Evolutionary conservation across 257 asterid species (phyloP).

Genomic region (Solanum stenotomum): DNA sequence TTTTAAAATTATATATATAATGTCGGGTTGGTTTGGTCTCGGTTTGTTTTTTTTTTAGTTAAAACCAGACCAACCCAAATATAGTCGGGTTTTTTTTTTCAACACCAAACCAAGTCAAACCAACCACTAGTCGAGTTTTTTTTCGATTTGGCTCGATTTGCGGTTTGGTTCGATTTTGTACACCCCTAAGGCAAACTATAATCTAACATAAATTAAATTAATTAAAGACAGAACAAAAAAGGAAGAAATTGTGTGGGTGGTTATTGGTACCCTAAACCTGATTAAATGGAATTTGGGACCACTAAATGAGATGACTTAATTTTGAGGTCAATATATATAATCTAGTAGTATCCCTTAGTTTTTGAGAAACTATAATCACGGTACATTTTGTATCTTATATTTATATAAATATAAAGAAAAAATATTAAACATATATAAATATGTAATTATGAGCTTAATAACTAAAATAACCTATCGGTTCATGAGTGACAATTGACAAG

Average conservation of each 20-base stretch:
- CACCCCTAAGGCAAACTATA: neutral
- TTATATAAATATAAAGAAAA: neutral
- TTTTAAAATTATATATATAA: no score
- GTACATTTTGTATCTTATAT: neutral
- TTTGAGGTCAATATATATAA: neutral
- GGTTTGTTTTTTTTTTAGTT: no score
- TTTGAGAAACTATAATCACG: neutral
- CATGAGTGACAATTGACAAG: neutral
- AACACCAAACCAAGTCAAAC: no score
- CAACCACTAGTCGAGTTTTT: no score
- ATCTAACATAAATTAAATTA: neutral
- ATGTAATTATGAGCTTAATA: neutral
- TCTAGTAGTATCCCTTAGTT: neutral
- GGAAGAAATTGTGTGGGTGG: neutral
- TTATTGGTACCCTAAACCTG: neutral
- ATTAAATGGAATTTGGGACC: neutral
- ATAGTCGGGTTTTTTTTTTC: no score
- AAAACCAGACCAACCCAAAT: no score
- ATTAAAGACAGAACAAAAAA: neutral
- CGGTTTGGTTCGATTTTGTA: no score
- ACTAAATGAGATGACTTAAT: neutral
- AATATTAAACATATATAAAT: neutral
- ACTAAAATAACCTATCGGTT: neutral
- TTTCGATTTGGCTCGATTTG: no score
- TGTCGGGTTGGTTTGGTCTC: no score